Percentiles rank a stretch among this genome's conserved stretches.
These are phyloP conservation scores for Kalaharituber pfeilii DNA, from an alignment of 2,329 filamentous ascomycete genomes.

Conservation along the genomic window DNA sequence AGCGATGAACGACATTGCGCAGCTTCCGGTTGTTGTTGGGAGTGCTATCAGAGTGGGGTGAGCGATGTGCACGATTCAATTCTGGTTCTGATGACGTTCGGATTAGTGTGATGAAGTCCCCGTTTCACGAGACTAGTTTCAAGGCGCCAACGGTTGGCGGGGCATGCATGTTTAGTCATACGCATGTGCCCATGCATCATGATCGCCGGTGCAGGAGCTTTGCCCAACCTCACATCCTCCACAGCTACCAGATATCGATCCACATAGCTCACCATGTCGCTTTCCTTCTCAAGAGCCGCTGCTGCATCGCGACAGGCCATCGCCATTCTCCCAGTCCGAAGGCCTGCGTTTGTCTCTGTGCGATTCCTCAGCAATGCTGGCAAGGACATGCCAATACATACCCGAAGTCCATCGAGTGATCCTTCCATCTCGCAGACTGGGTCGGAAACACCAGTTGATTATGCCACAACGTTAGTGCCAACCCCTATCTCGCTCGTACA, in stretches of 20 bases:
- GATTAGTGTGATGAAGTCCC: neutral
- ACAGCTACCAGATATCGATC: neutral
- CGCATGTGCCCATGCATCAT: slow-evolving; percentile 47
- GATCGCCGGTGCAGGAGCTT: neutral
- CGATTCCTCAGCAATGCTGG: neutral
- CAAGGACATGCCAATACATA: neutral
- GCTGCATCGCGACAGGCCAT: neutral
- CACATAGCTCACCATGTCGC: neutral
- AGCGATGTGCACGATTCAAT: too few species aligned
- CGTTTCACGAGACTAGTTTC: too few species aligned
- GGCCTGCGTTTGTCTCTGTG: neutral
- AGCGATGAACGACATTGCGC: slow-evolving; percentile 77
- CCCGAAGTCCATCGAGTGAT: too few species aligned
- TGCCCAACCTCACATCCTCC: neutral
- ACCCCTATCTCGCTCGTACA: neutral
- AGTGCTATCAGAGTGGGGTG: too few species aligned
- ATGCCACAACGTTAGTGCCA: neutral
- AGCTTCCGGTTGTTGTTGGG: too few species aligned
- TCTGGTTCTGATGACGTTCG: neutral
- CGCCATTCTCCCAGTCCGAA: neutral
- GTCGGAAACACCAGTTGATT: neutral
- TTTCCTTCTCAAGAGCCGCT: neutral
- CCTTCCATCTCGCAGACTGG: neutral
- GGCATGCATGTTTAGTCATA: neutral
- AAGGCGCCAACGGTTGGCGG: neutral